Conservation (phyloP, 2,329 filamentous ascomycete genomes). For the Myriosclerotinia duriaeana region DNA sequence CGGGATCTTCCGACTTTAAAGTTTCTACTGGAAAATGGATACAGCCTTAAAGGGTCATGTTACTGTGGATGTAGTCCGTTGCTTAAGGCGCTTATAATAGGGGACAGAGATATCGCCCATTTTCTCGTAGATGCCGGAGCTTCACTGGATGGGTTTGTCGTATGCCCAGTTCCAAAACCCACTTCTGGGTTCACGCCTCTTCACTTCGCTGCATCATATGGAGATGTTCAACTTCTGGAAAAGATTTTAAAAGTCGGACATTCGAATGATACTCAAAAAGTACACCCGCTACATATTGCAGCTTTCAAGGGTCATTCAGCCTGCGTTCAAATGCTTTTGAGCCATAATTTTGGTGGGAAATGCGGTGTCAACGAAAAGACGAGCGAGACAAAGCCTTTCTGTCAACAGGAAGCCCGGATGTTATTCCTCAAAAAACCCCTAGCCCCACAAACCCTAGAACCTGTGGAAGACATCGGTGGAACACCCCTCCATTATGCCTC, state of each 20-base stretch:
- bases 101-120: not conserved
- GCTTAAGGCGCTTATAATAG: not conserved
- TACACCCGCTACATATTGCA: not conserved
- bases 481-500: not conserved
- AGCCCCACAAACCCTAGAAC: too few species aligned
- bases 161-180: not conserved
- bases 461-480: not conserved
- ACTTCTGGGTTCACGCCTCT: conserved; percentile 6
- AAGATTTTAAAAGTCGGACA: not conserved
- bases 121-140: not conserved
- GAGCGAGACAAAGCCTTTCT: not conserved
- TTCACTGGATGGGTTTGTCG: not conserved
- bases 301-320: not conserved
- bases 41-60: not conserved
- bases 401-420: not conserved
- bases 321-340: not conserved
- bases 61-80: not conserved
- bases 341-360: not conserved
- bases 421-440: not conserved
- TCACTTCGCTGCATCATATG: not conserved
- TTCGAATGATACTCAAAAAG: not conserved
- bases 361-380: not conserved
- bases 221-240: conserved; percentile 1
- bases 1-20: not conserved
- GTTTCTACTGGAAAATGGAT: not conserved